Evolutionary conservation across 805 yeast species (phyloP).

Genomic region (Grigorovia transvaalensis): DNA sequence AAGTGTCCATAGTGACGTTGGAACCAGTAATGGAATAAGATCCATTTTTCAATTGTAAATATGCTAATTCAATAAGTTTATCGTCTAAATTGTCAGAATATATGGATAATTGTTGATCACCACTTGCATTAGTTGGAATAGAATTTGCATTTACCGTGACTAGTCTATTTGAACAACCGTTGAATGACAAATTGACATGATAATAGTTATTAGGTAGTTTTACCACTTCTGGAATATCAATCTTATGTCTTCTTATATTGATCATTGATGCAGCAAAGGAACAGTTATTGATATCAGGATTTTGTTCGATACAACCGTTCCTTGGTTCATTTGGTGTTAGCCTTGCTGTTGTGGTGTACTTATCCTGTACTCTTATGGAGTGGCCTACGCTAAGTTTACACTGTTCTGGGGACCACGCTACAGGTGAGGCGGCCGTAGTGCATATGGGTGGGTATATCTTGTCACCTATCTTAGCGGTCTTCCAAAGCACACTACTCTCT

Average conservation of each 20-base stretch:
- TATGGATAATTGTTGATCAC: conserved; percentile 12
- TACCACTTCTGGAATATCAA: conserved; percentile 6
- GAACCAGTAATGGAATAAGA: conserved; percentile 66
- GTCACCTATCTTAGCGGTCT: conserved; percentile 13
- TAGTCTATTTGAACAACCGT: conserved; percentile 22
- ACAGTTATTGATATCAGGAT: conserved; percentile 42
- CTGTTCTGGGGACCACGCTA: conserved; percentile 11
- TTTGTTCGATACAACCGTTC: conserved; percentile 15
- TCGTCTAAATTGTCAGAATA: conserved; percentile 9
- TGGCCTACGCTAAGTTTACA: neutral
- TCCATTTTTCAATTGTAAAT: conserved; percentile 43
- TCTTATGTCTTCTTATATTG: conserved; percentile 32
- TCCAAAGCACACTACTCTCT: conserved; percentile 17
- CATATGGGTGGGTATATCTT: conserved; percentile 21
- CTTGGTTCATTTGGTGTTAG: conserved; percentile 6
- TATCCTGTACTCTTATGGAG: conserved; percentile 1
- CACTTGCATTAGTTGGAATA: conserved; percentile 13
- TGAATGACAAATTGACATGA: conserved; percentile 15
- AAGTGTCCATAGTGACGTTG: conserved; percentile 63
- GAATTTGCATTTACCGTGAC: conserved; percentile 13
- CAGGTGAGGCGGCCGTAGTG: conserved; percentile 13
- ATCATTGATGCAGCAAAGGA: conserved; percentile 64
- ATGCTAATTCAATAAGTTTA: conserved; percentile 62
- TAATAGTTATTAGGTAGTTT: conserved; percentile 11
- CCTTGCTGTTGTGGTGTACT: conserved; percentile 5